Evolutionary conservation across 1,139 yeast species (phyloP).

Genomic region (Yamadazyma dushanensis): DNA sequence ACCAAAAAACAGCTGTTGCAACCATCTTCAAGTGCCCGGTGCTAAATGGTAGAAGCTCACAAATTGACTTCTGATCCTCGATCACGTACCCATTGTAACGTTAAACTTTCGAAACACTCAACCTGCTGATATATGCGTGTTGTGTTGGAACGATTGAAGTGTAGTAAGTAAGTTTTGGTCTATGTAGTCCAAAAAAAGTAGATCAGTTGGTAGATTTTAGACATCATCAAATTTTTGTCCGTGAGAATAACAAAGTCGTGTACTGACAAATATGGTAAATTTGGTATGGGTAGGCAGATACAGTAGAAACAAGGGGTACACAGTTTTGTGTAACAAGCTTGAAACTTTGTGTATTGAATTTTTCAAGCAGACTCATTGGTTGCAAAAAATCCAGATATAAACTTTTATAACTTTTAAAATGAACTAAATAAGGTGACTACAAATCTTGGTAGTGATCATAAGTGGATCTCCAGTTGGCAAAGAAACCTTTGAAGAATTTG

Average conservation of each 20-base stretch:
- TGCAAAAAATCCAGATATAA: too few species aligned
- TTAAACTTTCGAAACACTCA: not conserved
- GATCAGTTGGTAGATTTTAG: constrained; percentile 1
- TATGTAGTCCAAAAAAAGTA: not conserved
- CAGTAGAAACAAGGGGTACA: too few species aligned
- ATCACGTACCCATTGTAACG: constrained; percentile 1
- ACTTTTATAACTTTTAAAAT: not conserved
- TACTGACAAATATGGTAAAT: not conserved
- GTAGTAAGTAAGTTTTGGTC: not conserved
- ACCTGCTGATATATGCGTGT: not conserved
- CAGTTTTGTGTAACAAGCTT: too few species aligned
- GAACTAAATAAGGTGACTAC: constrained; percentile 7
- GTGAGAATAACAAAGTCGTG: constrained; percentile 2
- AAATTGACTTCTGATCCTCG: too few species aligned
- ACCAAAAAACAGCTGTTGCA: too few species aligned
- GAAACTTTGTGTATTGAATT: too few species aligned
- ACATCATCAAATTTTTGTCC: constrained; percentile 2
- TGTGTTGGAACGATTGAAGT: not conserved
- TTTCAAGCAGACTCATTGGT: too few species aligned
- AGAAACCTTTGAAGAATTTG: constrained; percentile 38
- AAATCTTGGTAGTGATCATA: constrained; percentile 26
- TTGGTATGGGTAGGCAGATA: too few species aligned
- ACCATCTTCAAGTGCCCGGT: too few species aligned
- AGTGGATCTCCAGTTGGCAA: constrained; percentile 34
- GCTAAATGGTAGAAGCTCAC: too few species aligned